A percentile compares a stretch with the other conserved stretches of the same genome.
Evolutionary conservation across 805 yeast species (phyloP).

Genomic region (Metschnikowia kofuensis): DNA sequence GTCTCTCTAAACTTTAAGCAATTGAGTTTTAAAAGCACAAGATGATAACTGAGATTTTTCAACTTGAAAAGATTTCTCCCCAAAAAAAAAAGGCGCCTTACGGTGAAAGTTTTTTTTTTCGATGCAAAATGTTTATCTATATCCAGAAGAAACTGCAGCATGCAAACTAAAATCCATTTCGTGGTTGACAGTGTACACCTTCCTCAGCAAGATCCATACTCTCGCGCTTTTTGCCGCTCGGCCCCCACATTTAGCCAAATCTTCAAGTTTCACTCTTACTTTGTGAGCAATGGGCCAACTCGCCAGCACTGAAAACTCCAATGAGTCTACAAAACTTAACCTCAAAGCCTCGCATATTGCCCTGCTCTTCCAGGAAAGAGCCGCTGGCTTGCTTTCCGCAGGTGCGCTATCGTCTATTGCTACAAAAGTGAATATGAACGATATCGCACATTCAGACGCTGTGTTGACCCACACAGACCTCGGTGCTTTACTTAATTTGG

Average conservation of each 20-base stretch:
- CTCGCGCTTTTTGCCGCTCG: neutral
- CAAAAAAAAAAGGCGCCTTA: too few relatives aligned
- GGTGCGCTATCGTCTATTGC: slow-evolving; percentile 9
- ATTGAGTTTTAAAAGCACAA: too few relatives aligned
- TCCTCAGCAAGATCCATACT: too few relatives aligned
- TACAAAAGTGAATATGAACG: slow-evolving; percentile 1
- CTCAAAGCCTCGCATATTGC: neutral
- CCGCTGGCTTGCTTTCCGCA: slow-evolving; percentile 4
- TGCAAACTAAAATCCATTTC: too few relatives aligned
- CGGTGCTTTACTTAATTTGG: slow-evolving; percentile 1
- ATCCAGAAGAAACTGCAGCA: too few relatives aligned
- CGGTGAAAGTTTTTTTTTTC: too few relatives aligned
- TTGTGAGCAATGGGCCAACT: slow-evolving; percentile 18
- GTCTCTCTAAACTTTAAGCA: too few relatives aligned
- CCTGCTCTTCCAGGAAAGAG: slow-evolving; percentile 5
- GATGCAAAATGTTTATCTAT: too few relatives aligned
- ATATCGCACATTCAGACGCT: neutral
- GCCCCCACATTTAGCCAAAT: neutral
- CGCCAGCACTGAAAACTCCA: slow-evolving; percentile 11
- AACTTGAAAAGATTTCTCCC: too few relatives aligned
- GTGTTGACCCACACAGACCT: slow-evolving; percentile 5
- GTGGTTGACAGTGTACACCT: too few relatives aligned
- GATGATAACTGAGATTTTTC: too few relatives aligned
- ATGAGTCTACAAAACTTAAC: neutral
- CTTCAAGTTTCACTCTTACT: neutral